Conservation (phyloP, 495 filamentous ascomycete species). For the Tetracladium marchalianum region DNA sequence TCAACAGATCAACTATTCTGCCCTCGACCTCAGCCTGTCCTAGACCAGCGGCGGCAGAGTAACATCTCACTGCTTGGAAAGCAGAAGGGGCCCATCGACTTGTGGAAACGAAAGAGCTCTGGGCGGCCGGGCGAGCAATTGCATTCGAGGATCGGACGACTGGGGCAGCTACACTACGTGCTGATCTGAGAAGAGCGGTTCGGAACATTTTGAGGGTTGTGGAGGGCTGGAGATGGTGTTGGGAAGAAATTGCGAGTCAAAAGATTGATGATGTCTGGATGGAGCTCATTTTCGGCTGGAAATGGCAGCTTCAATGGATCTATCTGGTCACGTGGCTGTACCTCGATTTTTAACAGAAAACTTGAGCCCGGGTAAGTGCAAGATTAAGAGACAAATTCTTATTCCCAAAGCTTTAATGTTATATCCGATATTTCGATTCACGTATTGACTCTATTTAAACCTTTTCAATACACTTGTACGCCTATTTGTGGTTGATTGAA, state of each 20-base stretch:
- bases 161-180: constrained; percentile 38
- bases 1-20: constrained; percentile 83
- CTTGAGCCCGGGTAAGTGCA: too few species aligned
- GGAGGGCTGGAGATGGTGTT: constrained; percentile 9
- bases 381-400: too few species aligned
- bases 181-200: constrained; percentile 63
- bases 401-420: too few species aligned
- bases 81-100: constrained; percentile 46
- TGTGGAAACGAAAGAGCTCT: constrained; percentile 35
- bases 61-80: constrained; percentile 59
- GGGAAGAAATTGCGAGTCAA: constrained; percentile 1
- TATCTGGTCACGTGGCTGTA: constrained; percentile 5
- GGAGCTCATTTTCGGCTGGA: constrained; percentile 8
- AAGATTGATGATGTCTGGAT: constrained; percentile 7
- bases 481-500: constrained; percentile 9
- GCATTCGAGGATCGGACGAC: constrained; percentile 45
- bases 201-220: constrained; percentile 64
- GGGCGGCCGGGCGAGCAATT: constrained; percentile 44
- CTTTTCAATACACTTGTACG: background rate
- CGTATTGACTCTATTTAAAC: too few species aligned
- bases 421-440: too few species aligned
- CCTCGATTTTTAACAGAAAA: too few species aligned
- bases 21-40: constrained; percentile 78
- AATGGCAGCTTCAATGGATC: constrained; percentile 3
- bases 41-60: constrained; percentile 72